Conservation (phyloP, 2,329 filamentous ascomycete genomes). For the Aspergillus nomiae region DNA sequence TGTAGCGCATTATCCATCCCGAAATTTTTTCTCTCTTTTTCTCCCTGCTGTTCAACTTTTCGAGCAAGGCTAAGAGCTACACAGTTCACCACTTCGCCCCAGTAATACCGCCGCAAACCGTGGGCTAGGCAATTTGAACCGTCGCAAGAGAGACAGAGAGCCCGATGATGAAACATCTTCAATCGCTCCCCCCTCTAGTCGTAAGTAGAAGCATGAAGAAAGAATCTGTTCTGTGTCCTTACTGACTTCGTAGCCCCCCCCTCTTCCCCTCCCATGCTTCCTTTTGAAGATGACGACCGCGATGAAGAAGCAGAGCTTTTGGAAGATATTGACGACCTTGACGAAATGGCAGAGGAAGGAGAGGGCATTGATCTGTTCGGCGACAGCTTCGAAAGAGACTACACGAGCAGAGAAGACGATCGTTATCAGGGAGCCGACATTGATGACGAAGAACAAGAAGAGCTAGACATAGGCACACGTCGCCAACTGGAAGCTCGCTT, state of each 20-base stretch:
- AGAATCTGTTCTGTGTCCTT: not conserved
- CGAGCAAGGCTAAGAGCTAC: not conserved
- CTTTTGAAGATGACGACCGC: slow-evolving; percentile 50
- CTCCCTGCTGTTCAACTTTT: not conserved
- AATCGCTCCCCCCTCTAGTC: slow-evolving; percentile 63
- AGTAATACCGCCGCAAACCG: slow-evolving; percentile 84
- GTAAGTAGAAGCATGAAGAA: slow-evolving; percentile 46
- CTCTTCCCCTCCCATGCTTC: slow-evolving; percentile 63
- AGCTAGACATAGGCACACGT: slow-evolving; percentile 59
- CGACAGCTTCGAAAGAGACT: slow-evolving; percentile 67
- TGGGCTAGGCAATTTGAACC: slow-evolving; percentile 57
- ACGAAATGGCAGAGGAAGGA: slow-evolving; percentile 70
- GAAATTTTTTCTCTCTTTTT: not conserved
- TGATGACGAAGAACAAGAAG: slow-evolving; percentile 66
- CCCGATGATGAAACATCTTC: slow-evolving; percentile 65
- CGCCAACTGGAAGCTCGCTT: slow-evolving; percentile 64
- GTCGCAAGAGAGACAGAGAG: slow-evolving; percentile 66
- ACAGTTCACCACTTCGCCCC: slow-evolving; percentile 78
- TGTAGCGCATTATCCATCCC: not conserved
- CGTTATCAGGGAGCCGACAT: slow-evolving; percentile 62
- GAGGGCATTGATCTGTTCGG: slow-evolving; percentile 70
- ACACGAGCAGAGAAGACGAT: slow-evolving; percentile 50
- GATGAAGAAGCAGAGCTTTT: slow-evolving; percentile 61
- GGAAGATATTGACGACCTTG: slow-evolving; percentile 66
- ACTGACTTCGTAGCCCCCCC: slow-evolving; percentile 43